Conservation (phyloP, 768 basidiomycete genomes). For the Boletellus ananas region DNA sequence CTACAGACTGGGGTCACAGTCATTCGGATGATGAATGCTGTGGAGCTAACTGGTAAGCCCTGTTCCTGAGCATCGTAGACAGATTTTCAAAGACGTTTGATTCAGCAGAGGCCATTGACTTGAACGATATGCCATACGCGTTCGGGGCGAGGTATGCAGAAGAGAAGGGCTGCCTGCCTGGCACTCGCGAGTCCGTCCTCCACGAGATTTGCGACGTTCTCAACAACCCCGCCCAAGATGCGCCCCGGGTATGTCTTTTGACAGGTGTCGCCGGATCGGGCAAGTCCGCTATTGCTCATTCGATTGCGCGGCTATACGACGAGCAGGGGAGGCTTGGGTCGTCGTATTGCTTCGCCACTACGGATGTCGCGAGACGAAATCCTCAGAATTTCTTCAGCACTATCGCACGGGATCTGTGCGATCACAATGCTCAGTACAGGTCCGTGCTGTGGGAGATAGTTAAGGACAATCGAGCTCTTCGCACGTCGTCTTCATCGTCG, state of each 20-base stretch:
- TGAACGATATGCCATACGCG: too few relatives aligned
- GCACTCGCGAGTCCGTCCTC: background rate
- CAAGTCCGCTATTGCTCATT: background rate
- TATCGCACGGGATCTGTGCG: background rate
- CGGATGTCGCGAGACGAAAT: conserved; percentile 1
- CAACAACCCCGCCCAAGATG: background rate
- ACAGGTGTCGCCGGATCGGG: conserved; percentile 13
- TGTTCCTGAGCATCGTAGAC: too few relatives aligned
- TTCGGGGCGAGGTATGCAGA: conserved; percentile 5
- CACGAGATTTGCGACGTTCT: background rate
- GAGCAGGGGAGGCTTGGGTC: conserved; percentile 19
- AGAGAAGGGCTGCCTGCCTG: background rate
- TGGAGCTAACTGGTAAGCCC: background rate
- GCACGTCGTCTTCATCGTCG: background rate
- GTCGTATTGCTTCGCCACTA: conserved; percentile 16
- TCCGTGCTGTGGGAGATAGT: background rate
- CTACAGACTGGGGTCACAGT: background rate
- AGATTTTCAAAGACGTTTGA: background rate
- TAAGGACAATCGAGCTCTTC: background rate
- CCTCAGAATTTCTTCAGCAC: conserved; percentile 21
- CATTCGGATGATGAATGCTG: background rate
- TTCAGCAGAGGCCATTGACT: background rate
- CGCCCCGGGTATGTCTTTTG: conserved; percentile 13
- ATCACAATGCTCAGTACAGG: background rate
- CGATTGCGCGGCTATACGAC: conserved; percentile 5